Base-by-base conservation (phyloP, 2,329 filamentous ascomycete genomes). In the Trichoderma aggressivum region DNA sequence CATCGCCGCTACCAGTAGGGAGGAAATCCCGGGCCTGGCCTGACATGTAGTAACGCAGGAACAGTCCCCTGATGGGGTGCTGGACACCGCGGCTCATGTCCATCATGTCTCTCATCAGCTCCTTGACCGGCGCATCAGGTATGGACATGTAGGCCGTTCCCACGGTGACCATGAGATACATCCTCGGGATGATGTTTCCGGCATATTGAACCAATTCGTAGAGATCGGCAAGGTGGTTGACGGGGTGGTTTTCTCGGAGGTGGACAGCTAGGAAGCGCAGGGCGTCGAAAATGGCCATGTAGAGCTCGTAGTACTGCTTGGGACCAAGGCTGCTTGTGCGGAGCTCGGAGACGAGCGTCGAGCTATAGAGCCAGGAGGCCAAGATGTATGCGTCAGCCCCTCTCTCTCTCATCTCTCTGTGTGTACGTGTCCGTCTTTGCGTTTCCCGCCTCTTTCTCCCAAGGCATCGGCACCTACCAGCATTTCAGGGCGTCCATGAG, bases 61-160 rank as follows among this genome's bases (percentile, higher is more conserved):
- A 99, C 70, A 99, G 86, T 21, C 96, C 96, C 71, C 96, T 93
- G 74, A 98, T 94, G 18, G 96, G 96, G 82, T 99, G 96, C 79
- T 99, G 96, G 26, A 99, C 94, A 70, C 96, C 96, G 74, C 96
- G 89, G 82, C 94, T 98, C 96, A 99, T 99, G 82, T 99, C 96
- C 96, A 99, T 99, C 96, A 99, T 99, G 82, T 99, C 96, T 84
- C 99, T 99, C 96, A 99, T 99, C 74, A 99, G 94, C 85, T 99
- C 96, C 84, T 99, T 99, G 76, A 99, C 96, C 0, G 96, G 96
- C 71, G 97, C 96, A 86, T 98, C 96, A 78, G 96, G 92, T 79
- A 99, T 97, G 30, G 93, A 91, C 96, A 99, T 99, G 85, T 99
- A 99, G 62, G 97, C 97, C 3, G 96, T 99, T 71, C 96, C 96